Evolutionary conservation across 306 rosid species (phyloP).

Genomic region (Prosopis cineraria): DNA sequence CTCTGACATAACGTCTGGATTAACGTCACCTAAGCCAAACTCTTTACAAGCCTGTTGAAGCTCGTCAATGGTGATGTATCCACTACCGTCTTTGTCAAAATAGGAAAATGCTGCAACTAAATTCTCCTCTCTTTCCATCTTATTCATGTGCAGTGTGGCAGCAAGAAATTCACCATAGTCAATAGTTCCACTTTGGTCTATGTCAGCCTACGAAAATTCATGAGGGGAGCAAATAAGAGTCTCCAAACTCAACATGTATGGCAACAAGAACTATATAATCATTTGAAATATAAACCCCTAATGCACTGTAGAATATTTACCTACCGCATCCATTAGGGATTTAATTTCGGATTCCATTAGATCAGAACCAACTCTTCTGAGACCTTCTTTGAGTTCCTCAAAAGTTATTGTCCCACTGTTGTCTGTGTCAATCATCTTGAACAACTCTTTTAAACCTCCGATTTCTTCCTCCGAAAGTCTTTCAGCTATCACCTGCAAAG

Average conservation of each 20-base stretch:
- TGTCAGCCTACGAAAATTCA: slow-evolving; percentile 72
- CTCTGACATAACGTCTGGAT: slow-evolving; percentile 72
- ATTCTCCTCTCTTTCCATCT: slow-evolving; percentile 92
- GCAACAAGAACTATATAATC: not conserved
- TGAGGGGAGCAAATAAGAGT: slow-evolving; percentile 3
- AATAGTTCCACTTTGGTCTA: slow-evolving; percentile 83
- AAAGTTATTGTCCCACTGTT: slow-evolving; percentile 81
- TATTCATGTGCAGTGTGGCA: slow-evolving; percentile 87
- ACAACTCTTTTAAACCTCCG: slow-evolving; percentile 87
- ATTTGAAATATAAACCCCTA: slow-evolving; percentile 10
- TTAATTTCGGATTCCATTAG: slow-evolving; percentile 86
- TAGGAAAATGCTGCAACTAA: slow-evolving; percentile 80
- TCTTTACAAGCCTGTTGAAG: slow-evolving; percentile 82
- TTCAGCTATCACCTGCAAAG: slow-evolving; percentile 81
- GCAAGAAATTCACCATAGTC: slow-evolving; percentile 94
- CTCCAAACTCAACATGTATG: slow-evolving; percentile 12
- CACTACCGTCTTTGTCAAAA: slow-evolving; percentile 88
- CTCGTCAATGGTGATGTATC: slow-evolving; percentile 87
- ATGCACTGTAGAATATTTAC: slow-evolving; percentile 37
- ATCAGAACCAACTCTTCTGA: slow-evolving; percentile 77
- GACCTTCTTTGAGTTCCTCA: slow-evolving; percentile 85
- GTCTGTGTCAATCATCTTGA: slow-evolving; percentile 87
- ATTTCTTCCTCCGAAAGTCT: slow-evolving; percentile 94
- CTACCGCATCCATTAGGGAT: slow-evolving; percentile 88
- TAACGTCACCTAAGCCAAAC: slow-evolving; percentile 79